Evolutionary conservation across 2,329 filamentous ascomycete genomes (phyloP).

Genomic region (Pseudopithomyces chartarum): DNA sequence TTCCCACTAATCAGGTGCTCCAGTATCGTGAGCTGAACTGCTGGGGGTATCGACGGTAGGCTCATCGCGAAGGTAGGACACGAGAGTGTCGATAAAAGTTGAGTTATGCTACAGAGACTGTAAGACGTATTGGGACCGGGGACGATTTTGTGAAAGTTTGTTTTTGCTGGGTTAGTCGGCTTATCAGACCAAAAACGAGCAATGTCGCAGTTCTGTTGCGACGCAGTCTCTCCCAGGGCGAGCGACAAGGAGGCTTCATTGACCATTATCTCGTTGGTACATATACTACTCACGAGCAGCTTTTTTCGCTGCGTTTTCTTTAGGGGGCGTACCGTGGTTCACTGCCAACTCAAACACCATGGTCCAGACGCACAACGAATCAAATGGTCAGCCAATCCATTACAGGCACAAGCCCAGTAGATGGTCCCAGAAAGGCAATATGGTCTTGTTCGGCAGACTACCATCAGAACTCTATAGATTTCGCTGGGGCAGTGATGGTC

Average conservation of each 20-base stretch:
- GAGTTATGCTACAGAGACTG: conserved; percentile 6
- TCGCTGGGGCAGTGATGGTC: no score
- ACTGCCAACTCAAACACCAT: conserved; percentile 3
- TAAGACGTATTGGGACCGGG: conserved; percentile 8
- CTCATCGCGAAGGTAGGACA: conserved; percentile 3
- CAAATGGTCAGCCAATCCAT: conserved; percentile 1
- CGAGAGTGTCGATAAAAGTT: conserved; percentile 6
- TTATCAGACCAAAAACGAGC: conserved; percentile 5
- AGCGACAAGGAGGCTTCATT: conserved; percentile 6
- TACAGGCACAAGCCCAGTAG: neutral
- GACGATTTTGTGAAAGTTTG: conserved; percentile 6
- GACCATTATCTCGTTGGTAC: conserved; percentile 5
- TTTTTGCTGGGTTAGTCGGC: conserved; percentile 9
- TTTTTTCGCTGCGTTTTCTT: conserved; percentile 4
- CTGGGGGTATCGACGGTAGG: conserved; percentile 5
- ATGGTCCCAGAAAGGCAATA: no score
- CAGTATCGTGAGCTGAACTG: conserved; percentile 9
- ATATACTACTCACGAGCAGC: conserved; percentile 9
- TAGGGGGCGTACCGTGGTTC: conserved; percentile 7
- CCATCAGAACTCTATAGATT: no score
- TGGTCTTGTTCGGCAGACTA: no score
- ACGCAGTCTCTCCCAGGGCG: conserved; percentile 6
- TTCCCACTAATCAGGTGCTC: conserved; percentile 1
- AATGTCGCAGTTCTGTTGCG: conserved; percentile 6
- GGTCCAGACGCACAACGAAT: conserved; percentile 6